These are phyloP conservation scores for Russula griseocarnosa DNA, from an alignment of 768 basidiomycete species.

Conservation along the genomic window DNA sequence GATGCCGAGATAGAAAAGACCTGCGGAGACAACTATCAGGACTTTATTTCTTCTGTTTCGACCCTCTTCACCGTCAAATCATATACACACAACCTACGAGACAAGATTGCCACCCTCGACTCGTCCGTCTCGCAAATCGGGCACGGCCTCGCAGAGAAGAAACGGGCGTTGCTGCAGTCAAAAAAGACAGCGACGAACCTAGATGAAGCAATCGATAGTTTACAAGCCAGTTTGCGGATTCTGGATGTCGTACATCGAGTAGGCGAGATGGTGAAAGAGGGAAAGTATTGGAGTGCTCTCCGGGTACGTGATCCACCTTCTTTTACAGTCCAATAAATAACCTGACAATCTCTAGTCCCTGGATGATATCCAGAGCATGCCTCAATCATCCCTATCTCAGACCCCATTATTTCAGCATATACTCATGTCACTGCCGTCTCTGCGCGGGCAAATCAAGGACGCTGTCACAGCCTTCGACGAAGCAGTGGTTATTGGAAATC, in stretches of 20 bases:
- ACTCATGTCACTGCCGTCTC: slow-evolving; percentile 84
- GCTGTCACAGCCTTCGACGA: slow-evolving; percentile 93
- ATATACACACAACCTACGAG: slow-evolving; percentile 89
- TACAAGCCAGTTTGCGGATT: slow-evolving; percentile 89
- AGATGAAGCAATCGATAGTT: slow-evolving; percentile 93
- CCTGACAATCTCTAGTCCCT: slow-evolving; percentile 61
- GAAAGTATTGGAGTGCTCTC: slow-evolving; percentile 95
- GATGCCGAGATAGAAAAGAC: slow-evolving; percentile 95
- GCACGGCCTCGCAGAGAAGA: slow-evolving; percentile 86
- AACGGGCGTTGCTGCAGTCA: slow-evolving; percentile 80
- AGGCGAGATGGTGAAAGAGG: slow-evolving; percentile 86
- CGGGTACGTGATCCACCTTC: slow-evolving; percentile 55
- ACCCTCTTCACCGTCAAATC: slow-evolving; percentile 94
- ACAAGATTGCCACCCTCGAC: slow-evolving; percentile 88
- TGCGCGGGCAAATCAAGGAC: slow-evolving; percentile 85
- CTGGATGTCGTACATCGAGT: slow-evolving; percentile 92
- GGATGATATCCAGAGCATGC: slow-evolving; percentile 91
- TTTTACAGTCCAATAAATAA: slow-evolving; percentile 28
- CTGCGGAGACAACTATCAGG: slow-evolving; percentile 95
- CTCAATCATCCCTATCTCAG: slow-evolving; percentile 81
- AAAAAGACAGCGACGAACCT: slow-evolving; percentile 92
- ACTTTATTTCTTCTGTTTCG: slow-evolving; percentile 96
- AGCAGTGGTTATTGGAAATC: slow-evolving; percentile 95
- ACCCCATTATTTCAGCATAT: slow-evolving; percentile 93
- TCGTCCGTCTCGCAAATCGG: slow-evolving; percentile 85